phyloP scores from a whole-genome alignment of 78 protist species.

The Carpediemonas membranifera region DNA sequence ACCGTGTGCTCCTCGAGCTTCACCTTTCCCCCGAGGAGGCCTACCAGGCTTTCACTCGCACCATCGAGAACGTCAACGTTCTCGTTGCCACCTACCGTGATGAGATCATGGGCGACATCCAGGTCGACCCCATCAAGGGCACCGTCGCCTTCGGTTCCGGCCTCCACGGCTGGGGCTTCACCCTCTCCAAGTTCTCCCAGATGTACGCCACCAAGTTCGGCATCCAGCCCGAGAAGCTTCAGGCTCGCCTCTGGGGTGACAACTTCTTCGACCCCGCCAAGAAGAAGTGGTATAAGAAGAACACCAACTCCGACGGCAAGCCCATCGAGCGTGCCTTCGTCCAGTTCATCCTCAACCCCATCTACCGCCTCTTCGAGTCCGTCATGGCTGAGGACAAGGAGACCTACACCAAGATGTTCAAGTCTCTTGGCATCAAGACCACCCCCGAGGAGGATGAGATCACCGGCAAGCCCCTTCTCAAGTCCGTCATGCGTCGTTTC shows the following conservation, averaged over 20 bases:
- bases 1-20: slow-evolving; percentile 72
- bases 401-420: slow-evolving; percentile 59
- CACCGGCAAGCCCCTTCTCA: slow-evolving; percentile 71
- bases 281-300: slow-evolving; percentile 73
- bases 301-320: slow-evolving; percentile 38
- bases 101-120: slow-evolving; percentile 78
- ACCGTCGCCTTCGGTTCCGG: slow-evolving; percentile 93
- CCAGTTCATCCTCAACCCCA: slow-evolving; percentile 89
- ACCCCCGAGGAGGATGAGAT: slow-evolving; percentile 58
- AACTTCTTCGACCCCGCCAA: slow-evolving; percentile 68
- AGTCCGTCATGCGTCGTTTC: slow-evolving; percentile 84
- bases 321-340: slow-evolving; percentile 76
- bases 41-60: slow-evolving; percentile 60
- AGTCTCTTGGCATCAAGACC: slow-evolving; percentile 59
- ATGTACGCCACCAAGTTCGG: slow-evolving; percentile 69
- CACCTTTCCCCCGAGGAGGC: slow-evolving; percentile 82
- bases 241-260: slow-evolving; percentile 95
- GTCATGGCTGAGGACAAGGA: slow-evolving; percentile 71
- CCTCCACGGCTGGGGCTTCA: slow-evolving; percentile 98
- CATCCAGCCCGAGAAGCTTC: slow-evolving; percentile 55
- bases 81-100: too few species aligned
- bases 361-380: slow-evolving; percentile 71
- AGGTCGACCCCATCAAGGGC: slow-evolving; percentile 70
- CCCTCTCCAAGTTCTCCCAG: slow-evolving; percentile 75
- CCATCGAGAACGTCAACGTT: slow-evolving; percentile 72